Conservation (phyloP, 768 basidiomycete genomes). For the Lyophyllum decastes region DNA sequence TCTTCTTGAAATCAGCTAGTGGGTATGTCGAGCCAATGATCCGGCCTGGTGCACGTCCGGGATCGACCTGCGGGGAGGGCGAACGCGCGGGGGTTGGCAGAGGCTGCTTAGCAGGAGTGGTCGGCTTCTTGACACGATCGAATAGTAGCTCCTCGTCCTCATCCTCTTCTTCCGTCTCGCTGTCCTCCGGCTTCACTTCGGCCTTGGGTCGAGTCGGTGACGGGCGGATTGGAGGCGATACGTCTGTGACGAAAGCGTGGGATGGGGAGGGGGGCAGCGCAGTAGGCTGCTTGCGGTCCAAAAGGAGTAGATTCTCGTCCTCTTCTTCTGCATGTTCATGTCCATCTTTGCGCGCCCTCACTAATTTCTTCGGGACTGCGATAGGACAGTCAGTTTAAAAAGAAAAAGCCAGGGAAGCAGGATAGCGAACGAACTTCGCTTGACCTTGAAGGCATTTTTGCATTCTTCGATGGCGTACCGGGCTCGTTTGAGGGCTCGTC, state of each 20-base stretch:
- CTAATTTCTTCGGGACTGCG: conserved; percentile 64
- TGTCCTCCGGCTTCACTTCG: conserved; percentile 36
- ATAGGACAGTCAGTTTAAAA: neutral
- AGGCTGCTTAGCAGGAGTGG: conserved; percentile 21
- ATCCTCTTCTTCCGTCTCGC: conserved; percentile 55
- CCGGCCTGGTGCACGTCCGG: conserved; percentile 62
- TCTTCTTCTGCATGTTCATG: conserved; percentile 67
- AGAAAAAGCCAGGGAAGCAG: neutral
- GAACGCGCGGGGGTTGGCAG: conserved; percentile 60
- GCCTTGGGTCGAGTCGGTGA: conserved; percentile 29
- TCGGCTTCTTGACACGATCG: conserved; percentile 22
- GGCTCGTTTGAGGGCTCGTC: conserved; percentile 62
- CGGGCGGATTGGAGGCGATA: conserved; percentile 16
- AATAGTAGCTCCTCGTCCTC: conserved; percentile 34
- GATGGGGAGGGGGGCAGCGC: conserved; percentile 10
- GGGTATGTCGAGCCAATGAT: conserved; percentile 78
- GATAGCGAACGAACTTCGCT: conserved; percentile 63
- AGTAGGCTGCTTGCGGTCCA: conserved; percentile 42
- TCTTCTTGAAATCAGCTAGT: conserved; percentile 73
- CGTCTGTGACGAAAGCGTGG: conserved; percentile 17
- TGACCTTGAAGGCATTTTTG: conserved; percentile 71
- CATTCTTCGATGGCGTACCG: conserved; percentile 58
- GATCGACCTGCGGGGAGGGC: conserved; percentile 42
- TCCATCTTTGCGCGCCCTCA: conserved; percentile 57
- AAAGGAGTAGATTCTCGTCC: conserved; percentile 57